Evolutionary conservation across 2,329 filamentous ascomycete species (phyloP).

Genomic region (Berkeleyomyces basicola): DNA sequence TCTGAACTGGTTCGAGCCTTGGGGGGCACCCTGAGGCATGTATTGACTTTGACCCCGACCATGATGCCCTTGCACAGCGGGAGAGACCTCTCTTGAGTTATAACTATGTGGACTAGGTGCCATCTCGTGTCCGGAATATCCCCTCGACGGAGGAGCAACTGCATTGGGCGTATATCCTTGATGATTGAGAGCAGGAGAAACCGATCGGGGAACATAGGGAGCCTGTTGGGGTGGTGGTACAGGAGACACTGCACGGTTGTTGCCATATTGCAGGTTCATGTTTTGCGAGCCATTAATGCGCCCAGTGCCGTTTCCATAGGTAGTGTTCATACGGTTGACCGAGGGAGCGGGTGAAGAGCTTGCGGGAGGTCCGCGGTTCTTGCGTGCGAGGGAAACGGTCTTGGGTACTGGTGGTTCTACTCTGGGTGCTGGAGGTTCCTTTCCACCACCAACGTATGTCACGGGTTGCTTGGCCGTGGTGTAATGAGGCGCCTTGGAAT

Average conservation of each 20-base stretch:
- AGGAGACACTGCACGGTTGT: conserved; percentile 5
- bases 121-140: conserved; percentile 16
- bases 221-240: conserved; percentile 4
- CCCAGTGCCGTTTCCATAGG: conserved; percentile 6
- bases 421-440: conserved; percentile 22
- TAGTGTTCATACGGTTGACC: conserved; percentile 6
- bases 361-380: neutral
- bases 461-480: conserved; percentile 45
- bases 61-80: conserved; percentile 20
- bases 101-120: conserved; percentile 17
- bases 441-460: conserved; percentile 32
- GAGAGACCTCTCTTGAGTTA: conserved; percentile 17
- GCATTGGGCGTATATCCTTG: neutral
- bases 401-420: conserved; percentile 15
- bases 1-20: conserved; percentile 18
- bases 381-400: conserved; percentile 8
- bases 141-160: neutral
- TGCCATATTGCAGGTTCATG: conserved; percentile 1
- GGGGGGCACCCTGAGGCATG: conserved; percentile 18
- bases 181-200: conserved; percentile 9
- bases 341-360: conserved; percentile 2
- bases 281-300: neutral
- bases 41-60: conserved; percentile 11
- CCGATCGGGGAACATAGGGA: conserved; percentile 10
- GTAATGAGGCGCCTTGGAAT: conserved; percentile 49